phyloP scores from a whole-genome alignment of 805 yeast species.

The Sugiyamaella qingdaonensis region DNA sequence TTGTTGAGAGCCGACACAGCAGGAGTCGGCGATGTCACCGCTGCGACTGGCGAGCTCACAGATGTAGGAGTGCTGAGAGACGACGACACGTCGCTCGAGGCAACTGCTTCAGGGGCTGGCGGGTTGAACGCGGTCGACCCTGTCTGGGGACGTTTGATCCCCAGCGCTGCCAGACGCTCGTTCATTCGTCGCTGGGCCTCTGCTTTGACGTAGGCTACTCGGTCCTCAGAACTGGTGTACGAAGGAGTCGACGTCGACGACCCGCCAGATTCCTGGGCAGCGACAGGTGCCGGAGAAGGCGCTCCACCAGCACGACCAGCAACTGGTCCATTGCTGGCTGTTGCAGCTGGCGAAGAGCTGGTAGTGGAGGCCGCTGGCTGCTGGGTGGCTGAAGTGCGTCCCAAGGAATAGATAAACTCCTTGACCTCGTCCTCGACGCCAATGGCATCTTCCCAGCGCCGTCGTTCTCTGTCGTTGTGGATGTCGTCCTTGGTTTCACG shows the following conservation, averaged over 20 bases:
- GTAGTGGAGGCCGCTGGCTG: not conserved
- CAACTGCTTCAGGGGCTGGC: conserved; percentile 14
- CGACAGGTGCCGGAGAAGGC: conserved; percentile 37
- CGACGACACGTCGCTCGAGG: not conserved
- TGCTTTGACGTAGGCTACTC: conserved; percentile 77
- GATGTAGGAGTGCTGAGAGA: conserved; percentile 8
- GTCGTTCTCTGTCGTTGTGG: conserved; percentile 43
- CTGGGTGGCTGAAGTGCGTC: conserved; percentile 8
- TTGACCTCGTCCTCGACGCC: conserved; percentile 70
- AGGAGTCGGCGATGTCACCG: conserved; percentile 7
- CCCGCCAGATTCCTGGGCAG: conserved; percentile 21
- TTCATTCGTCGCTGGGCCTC: conserved; percentile 80
- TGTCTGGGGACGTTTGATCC: conserved; percentile 42
- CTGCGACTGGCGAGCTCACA: conserved; percentile 6
- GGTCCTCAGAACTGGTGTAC: conserved; percentile 51
- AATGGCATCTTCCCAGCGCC: conserved; percentile 77
- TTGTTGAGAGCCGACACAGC: conserved; percentile 1
- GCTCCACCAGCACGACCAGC: not conserved
- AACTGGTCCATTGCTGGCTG: not conserved
- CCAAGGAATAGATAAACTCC: conserved; percentile 54
- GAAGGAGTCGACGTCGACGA: conserved; percentile 6
- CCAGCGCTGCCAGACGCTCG: conserved; percentile 76
- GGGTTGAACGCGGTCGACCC: conserved; percentile 20
- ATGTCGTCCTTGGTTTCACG: conserved; percentile 35
- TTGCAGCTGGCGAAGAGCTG: conserved; percentile 1